Conservation (phyloP, 225 moss, liverwort and hornwort genomes). For the Antitrichia curtipendula region DNA sequence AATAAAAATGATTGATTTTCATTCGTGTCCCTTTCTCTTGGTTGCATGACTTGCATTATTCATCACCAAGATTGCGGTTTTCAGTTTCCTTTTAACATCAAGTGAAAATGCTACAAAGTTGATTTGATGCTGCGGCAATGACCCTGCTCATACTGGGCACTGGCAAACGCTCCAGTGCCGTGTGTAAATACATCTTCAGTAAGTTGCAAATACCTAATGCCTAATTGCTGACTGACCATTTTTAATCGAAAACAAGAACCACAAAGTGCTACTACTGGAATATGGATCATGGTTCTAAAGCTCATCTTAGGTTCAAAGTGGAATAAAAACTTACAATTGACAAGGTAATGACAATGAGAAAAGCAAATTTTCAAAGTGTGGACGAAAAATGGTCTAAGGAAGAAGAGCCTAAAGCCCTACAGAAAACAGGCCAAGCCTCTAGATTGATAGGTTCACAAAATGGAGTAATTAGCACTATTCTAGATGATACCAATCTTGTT, state of each 20-base stretch:
- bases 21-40: too few species aligned
- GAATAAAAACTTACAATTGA: background rate
- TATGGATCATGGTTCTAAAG: background rate
- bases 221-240: background rate
- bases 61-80: background rate
- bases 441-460: background rate
- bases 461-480: background rate
- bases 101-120: background rate
- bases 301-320: background rate
- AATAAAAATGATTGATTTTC: too few species aligned
- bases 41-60: background rate
- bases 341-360: background rate
- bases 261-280: background rate
- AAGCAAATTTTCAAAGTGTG: background rate
- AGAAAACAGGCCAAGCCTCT: background rate
- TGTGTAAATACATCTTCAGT: background rate
- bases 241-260: background rate
- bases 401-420: background rate
- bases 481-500: constrained; percentile 90
- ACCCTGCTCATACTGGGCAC: background rate
- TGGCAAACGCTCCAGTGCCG: background rate
- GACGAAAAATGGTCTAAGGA: too few species aligned
- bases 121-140: background rate
- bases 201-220: background rate
- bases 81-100: background rate